phyloP scores from a whole-genome alignment of 2,329 filamentous ascomycete genomes.

The Neopestalotiopsis clavispora region DNA sequence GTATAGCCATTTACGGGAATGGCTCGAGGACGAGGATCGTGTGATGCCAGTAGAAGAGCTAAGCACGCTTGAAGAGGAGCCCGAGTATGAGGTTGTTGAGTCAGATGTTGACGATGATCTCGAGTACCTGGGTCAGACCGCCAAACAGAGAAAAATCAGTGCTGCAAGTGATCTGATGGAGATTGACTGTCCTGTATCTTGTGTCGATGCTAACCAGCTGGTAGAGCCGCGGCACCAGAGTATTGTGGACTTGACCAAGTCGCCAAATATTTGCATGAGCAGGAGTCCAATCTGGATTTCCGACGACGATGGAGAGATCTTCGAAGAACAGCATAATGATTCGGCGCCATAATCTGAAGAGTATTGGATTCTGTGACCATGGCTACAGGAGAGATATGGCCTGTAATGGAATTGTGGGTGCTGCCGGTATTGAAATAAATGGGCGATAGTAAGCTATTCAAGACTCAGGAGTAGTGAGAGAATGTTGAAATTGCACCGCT shows the following conservation, averaged over 20 bases:
- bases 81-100: constrained; percentile 4
- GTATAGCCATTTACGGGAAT: constrained; percentile 52
- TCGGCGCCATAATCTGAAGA: background rate
- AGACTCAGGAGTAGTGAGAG: no score
- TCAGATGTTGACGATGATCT: constrained; percentile 9
- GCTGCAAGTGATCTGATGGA: background rate
- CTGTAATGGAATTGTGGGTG: no score
- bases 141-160: background rate
- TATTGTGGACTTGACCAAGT: constrained; percentile 9
- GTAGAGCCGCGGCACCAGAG: background rate
- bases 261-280: background rate
- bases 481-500: no score
- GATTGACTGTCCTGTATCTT: background rate
- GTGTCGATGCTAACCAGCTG: constrained; percentile 8
- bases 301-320: background rate
- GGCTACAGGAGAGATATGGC: no score
- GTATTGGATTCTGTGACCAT: no score
- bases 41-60: constrained; percentile 28
- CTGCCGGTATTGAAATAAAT: no score
- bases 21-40: constrained; percentile 50
- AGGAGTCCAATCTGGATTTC: background rate
- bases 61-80: background rate
- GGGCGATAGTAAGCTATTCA: no score
- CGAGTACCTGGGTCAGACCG: background rate
- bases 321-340: no score